These are phyloP conservation scores for Sarocladiaceae sp. DNA, from an alignment of 2,329 filamentous ascomycete genomes.

Conservation along the genomic window DNA sequence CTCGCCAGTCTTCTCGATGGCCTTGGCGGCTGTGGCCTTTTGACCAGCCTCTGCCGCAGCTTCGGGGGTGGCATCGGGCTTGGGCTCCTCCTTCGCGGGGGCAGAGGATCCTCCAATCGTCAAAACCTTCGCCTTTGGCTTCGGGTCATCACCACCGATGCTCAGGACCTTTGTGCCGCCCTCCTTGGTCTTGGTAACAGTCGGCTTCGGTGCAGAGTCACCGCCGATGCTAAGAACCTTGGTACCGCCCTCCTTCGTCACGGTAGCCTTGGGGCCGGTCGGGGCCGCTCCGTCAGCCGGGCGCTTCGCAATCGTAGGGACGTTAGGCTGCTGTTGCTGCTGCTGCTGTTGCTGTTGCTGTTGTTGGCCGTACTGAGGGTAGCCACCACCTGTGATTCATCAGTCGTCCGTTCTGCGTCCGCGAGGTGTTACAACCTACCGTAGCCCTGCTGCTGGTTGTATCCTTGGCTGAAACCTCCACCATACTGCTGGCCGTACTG, in stretches of 20 bases:
- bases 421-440: conserved; percentile 21
- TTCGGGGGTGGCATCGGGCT: conserved; percentile 39
- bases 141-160: conserved; percentile 57
- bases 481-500: conserved; percentile 40
- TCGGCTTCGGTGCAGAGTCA: conserved; percentile 43
- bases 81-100: conserved; percentile 34
- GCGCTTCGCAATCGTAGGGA: conserved; percentile 30
- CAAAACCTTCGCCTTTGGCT: conserved; percentile 44
- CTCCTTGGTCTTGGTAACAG: conserved; percentile 40
- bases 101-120: conserved; percentile 32
- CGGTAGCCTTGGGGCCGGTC: conserved; percentile 42
- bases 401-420: neutral
- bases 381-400: conserved; percentile 36
- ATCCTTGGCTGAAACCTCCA: conserved; percentile 42
- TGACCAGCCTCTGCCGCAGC: conserved; percentile 61
- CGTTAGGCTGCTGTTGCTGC: conserved; percentile 12
- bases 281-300: conserved; percentile 35
- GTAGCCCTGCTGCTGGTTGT: conserved; percentile 35
- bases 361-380: conserved; percentile 46
- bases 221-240: conserved; percentile 67
- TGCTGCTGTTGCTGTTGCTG: conserved; percentile 34
- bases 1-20: conserved; percentile 85
- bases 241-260: conserved; percentile 44
- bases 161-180: conserved; percentile 60
- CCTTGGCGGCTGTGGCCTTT: conserved; percentile 82